Evolutionary conservation across 164 flowering plant genomes (phyloP).

Genomic region (Kingdonia uniflora): DNA sequence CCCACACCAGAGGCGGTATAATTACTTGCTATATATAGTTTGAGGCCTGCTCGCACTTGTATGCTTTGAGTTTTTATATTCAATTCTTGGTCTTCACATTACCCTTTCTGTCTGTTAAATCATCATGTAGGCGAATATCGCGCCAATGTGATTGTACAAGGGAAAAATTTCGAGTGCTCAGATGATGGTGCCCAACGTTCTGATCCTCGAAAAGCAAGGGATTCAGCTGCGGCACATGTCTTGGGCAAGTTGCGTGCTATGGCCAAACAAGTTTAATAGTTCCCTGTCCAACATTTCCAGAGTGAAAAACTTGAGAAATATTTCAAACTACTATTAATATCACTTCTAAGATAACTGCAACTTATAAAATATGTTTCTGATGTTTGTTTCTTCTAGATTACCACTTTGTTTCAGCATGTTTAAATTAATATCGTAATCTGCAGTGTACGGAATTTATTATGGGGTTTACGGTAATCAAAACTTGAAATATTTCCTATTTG

Average conservation of each 20-base stretch:
- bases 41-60: neutral
- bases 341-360: too few species aligned
- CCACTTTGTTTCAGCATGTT: too few species aligned
- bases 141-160: slow-evolving; percentile 31
- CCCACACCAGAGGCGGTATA: neutral
- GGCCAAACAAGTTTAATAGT: slow-evolving; percentile 3
- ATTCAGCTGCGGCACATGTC: slow-evolving; percentile 37
- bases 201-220: slow-evolving; percentile 35
- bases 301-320: too few species aligned
- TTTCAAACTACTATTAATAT: too few species aligned
- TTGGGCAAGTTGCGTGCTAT: slow-evolving; percentile 25
- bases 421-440: too few species aligned
- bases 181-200: slow-evolving; percentile 14
- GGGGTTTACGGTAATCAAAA: too few species aligned
- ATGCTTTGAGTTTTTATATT: neutral
- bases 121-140: slow-evolving; percentile 33
- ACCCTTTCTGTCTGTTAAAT: neutral
- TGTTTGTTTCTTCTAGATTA: too few species aligned
- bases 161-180: slow-evolving; percentile 19
- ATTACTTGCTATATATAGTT: too few species aligned
- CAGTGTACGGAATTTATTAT: too few species aligned
- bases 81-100: neutral
- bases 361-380: too few species aligned
- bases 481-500: too few species aligned
- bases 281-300: neutral